These are phyloP conservation scores for Microdochium trichocladiopsis DNA, from an alignment of 2,329 filamentous ascomycete genomes.

Conservation along the genomic window DNA sequence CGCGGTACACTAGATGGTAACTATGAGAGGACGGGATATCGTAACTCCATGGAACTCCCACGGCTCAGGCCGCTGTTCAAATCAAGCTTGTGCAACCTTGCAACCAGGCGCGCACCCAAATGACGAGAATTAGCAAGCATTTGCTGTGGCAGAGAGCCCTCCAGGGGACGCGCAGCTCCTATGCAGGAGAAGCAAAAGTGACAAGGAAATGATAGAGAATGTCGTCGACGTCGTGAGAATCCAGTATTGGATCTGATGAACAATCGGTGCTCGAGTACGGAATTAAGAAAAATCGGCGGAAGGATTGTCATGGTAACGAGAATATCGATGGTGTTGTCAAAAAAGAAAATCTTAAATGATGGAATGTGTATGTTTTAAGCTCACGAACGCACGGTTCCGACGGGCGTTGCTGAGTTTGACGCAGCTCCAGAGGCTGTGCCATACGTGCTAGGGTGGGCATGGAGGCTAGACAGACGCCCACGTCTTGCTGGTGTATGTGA, in stretches of 20 bases:
- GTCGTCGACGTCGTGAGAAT: not conserved
- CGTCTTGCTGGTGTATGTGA: slow-evolving; percentile 19
- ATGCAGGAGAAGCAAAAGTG: not conserved
- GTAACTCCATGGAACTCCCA: not conserved
- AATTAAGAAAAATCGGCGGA: too few species aligned
- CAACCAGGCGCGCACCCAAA: too few species aligned
- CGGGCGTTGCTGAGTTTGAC: not conserved
- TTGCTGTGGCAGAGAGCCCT: not conserved
- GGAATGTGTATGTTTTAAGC: too few species aligned
- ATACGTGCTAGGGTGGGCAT: not conserved
- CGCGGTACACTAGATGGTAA: too few species aligned
- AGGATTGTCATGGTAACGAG: not conserved
- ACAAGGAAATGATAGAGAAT: not conserved
- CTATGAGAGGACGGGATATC: not conserved
- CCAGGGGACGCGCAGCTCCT: not conserved
- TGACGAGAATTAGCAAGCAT: not conserved
- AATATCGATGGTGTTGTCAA: too few species aligned
- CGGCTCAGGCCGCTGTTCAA: not conserved
- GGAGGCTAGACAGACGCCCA: not conserved
- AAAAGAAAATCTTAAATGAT: too few species aligned
- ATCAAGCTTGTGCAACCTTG: not conserved
- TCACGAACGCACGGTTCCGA: too few species aligned
- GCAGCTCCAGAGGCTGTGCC: not conserved
- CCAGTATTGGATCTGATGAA: not conserved
- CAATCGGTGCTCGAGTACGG: not conserved